Conservation (phyloP, 2,329 filamentous ascomycete genomes). For the Talaromyces amestolkiae region DNA sequence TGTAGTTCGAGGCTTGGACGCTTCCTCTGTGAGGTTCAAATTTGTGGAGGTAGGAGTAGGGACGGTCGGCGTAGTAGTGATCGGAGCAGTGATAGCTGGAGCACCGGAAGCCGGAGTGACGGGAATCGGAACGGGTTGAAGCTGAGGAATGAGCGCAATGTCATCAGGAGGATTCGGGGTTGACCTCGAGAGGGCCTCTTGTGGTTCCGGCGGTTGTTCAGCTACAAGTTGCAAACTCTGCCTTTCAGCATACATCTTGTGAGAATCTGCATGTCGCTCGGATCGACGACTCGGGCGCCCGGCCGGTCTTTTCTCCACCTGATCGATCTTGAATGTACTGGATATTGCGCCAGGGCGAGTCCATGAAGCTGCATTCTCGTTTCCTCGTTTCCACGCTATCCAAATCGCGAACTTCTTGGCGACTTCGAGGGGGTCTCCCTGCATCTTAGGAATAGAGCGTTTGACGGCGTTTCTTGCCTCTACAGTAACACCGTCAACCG, state of each 20-base stretch:
- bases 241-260: slow-evolving; percentile 42
- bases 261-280: slow-evolving; percentile 51
- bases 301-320: slow-evolving; percentile 55
- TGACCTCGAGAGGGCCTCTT: slow-evolving; percentile 19
- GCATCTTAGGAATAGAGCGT: slow-evolving; percentile 61
- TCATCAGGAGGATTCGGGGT: slow-evolving; percentile 27
- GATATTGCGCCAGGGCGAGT: slow-evolving; percentile 57
- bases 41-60: slow-evolving; percentile 19
- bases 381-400: slow-evolving; percentile 66
- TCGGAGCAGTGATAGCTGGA: not conserved
- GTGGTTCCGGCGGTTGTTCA: slow-evolving; percentile 26
- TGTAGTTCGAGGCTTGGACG: slow-evolving; percentile 42
- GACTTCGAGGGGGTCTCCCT: slow-evolving; percentile 60
- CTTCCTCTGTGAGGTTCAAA: slow-evolving; percentile 29
- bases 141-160: slow-evolving; percentile 19
- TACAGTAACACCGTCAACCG: slow-evolving; percentile 58
- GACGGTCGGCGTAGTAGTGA: slow-evolving; percentile 21
- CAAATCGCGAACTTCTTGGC: slow-evolving; percentile 62
- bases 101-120: slow-evolving; percentile 13
- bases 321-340: slow-evolving; percentile 48
- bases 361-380: slow-evolving; percentile 62
- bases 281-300: slow-evolving; percentile 55
- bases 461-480: slow-evolving; percentile 60
- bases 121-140: slow-evolving; percentile 20
- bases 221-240: slow-evolving; percentile 37